These are phyloP conservation scores for Gnomoniopsis sp. DNA, from an alignment of 2,329 filamentous ascomycete genomes.

Conservation along the genomic window DNA sequence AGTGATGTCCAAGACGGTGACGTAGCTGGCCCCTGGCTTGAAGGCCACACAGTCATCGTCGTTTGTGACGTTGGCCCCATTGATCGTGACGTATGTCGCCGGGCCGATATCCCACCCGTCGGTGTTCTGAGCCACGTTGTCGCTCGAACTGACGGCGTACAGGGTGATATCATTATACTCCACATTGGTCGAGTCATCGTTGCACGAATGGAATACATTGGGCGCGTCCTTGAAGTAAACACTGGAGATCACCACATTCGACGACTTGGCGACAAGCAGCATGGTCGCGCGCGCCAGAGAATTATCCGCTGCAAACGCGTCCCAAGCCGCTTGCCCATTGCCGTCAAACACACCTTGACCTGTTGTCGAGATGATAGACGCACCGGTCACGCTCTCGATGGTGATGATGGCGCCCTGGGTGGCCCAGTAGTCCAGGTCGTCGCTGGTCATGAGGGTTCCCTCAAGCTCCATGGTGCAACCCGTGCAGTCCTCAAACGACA, in stretches of 20 bases:
- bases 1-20: conserved; percentile 36
- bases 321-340: conserved; percentile 40
- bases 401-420: conserved; percentile 36
- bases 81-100: conserved; percentile 34
- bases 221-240: conserved; percentile 39
- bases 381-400: conserved; percentile 32
- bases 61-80: conserved; percentile 34
- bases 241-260: conserved; percentile 34
- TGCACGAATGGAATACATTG: conserved; percentile 40
- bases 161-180: conserved; percentile 35
- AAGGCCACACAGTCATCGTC: conserved; percentile 43
- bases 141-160: conserved; percentile 35
- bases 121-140: conserved; percentile 36
- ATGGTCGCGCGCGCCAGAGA: conserved; percentile 38
- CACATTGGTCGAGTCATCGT: conserved; percentile 32
- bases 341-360: conserved; percentile 42
- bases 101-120: conserved; percentile 40
- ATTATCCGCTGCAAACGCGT: conserved; percentile 35
- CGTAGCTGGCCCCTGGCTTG: conserved; percentile 37
- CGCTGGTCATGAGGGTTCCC: conserved; percentile 36
- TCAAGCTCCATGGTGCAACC: conserved; percentile 45
- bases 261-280: conserved; percentile 34
- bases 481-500: conserved; percentile 38
- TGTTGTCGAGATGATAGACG: conserved; percentile 36
- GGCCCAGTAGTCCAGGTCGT: conserved; percentile 38